These are phyloP conservation scores for Amorphotheca resinae DNA, from an alignment of 495 filamentous ascomycete species.

Conservation along the genomic window DNA sequence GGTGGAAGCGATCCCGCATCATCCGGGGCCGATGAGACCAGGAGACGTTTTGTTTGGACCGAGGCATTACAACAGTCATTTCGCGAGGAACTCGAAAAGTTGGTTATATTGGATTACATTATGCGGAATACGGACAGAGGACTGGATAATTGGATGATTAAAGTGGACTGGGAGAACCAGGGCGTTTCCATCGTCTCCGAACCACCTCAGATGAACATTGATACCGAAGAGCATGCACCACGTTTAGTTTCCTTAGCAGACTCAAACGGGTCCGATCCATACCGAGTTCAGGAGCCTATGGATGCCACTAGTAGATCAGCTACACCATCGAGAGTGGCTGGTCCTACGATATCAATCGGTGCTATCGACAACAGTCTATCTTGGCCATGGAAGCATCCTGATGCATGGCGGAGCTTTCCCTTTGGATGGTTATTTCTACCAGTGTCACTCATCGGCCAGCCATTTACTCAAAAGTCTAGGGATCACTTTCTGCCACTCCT, in stretches of 20 bases:
- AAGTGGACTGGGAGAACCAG: slow-evolving; percentile 72
- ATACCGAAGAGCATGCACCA: slow-evolving; percentile 41
- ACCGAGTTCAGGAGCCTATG: slow-evolving; percentile 76
- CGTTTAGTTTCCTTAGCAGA: slow-evolving; percentile 43
- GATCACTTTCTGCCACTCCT: slow-evolving; percentile 89
- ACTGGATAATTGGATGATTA: slow-evolving; percentile 99
- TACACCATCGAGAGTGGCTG: slow-evolving; percentile 34
- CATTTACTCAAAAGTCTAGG: slow-evolving; percentile 83
- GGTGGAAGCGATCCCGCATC: slow-evolving; percentile 24
- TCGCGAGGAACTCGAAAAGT: slow-evolving; percentile 88
- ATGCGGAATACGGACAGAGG: slow-evolving; percentile 98
- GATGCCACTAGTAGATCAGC: slow-evolving; percentile 52
- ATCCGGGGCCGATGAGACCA: slow-evolving; percentile 30
- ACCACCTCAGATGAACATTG: slow-evolving; percentile 50
- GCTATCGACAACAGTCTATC: slow-evolving; percentile 97
- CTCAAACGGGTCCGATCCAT: slow-evolving; percentile 46
- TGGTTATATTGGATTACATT: slow-evolving; percentile 96
- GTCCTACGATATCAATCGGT: slow-evolving; percentile 62
- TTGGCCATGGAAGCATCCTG: slow-evolving; percentile 99
- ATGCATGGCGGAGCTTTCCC: slow-evolving; percentile 84
- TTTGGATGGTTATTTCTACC: slow-evolving; percentile 98
- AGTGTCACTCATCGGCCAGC: slow-evolving; percentile 89
- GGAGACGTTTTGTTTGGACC: slow-evolving; percentile 67
- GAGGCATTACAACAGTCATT: slow-evolving; percentile 82
- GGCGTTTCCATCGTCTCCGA: slow-evolving; percentile 78